Evolutionary conservation across 2,329 filamentous ascomycete genomes (phyloP), one percentile per base, ranked within the genome.

Genomic region (Coniella lustricola): DNA sequence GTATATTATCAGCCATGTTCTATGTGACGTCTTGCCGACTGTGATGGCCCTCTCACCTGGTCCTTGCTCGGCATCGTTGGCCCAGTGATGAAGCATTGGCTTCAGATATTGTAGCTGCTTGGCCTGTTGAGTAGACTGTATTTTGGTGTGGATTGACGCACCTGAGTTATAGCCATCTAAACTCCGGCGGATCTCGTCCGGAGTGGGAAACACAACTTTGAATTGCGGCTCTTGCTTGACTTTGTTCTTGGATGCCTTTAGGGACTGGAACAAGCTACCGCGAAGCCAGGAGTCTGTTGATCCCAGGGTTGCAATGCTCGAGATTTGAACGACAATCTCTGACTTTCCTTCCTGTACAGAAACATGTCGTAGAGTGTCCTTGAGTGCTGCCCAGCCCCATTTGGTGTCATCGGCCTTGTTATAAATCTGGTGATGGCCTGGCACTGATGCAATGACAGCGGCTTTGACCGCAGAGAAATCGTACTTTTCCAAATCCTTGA

Each of bases 221-320:
- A 85, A 83, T 4, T 66, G 70, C 1, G 81, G 75, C 17, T 64
- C 66, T 1, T 53, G 43, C 4, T 33, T 52, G 49, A 48, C 35
- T 44, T 16, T 50, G 1, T 54, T 56, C 31, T 57, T 62, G 18
- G 62, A 71, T 25, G 55, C 56, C 1, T 64, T 60, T 3, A 82
- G 57, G 0, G 75, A 61, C 10, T 66, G 65, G 58, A 86, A 85
- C 14, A 87, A 67, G 0, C 77, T 82, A 20, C 79, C 73, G 43
- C 75, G 76, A 0, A 95, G 69, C 89, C 89, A 95, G 45, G 74
- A 77, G 44, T 88, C 77, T 8, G 74, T 83, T 21, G 73, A 69
- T 0, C 86, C 87, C 0, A 95, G 71, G 0, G 87, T 89, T 2
- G 89, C 89, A 41, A 95, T 85, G 0, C 88, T 94, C 0, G 89